Percentiles rank a stretch among this genome's conserved stretches.
Conservation (phyloP, 257 asterid genomes). For the Fraxinus cuspidata region DNA sequence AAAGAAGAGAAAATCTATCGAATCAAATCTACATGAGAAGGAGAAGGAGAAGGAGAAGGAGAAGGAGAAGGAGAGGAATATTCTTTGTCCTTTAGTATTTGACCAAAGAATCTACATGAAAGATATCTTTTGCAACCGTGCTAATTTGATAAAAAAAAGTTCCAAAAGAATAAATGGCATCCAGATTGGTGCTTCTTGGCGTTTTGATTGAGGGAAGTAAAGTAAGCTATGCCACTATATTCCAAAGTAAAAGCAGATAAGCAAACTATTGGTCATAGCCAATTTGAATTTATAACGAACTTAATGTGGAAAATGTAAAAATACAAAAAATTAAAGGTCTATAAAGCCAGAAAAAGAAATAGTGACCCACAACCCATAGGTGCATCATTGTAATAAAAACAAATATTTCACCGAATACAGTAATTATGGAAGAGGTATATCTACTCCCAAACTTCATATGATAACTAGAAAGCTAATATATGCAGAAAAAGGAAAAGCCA, state of each 20-base stretch:
- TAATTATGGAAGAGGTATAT: slow-evolving; percentile 15
- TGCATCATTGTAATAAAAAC: too few species aligned
- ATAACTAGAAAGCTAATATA: slow-evolving; percentile 13
- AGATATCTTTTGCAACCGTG: neutral
- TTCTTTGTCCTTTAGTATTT: neutral
- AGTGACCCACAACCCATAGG: neutral
- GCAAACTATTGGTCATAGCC: too few species aligned
- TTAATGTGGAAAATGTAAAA: too few species aligned
- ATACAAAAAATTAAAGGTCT: slow-evolving; percentile 40
- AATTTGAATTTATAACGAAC: too few species aligned
- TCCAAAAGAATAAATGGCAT: neutral
- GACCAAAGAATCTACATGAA: slow-evolving; percentile 5
- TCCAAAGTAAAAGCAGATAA: neutral
- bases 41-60: too few species aligned
- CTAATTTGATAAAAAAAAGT: neutral
- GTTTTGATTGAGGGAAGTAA: neutral
- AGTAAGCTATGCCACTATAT: slow-evolving; percentile 12
- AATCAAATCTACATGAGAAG: neutral
- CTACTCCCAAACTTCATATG: slow-evolving; percentile 23
- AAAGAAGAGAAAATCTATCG: neutral
- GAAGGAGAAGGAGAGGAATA: too few species aligned
- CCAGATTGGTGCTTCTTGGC: too few species aligned
- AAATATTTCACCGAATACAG: too few species aligned
- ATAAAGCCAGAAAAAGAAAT: slow-evolving; percentile 21
- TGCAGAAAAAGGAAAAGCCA: slow-evolving; percentile 26